phyloP scores from a whole-genome alignment of 345 rosid genomes.

The Aurinia saxatilis region DNA sequence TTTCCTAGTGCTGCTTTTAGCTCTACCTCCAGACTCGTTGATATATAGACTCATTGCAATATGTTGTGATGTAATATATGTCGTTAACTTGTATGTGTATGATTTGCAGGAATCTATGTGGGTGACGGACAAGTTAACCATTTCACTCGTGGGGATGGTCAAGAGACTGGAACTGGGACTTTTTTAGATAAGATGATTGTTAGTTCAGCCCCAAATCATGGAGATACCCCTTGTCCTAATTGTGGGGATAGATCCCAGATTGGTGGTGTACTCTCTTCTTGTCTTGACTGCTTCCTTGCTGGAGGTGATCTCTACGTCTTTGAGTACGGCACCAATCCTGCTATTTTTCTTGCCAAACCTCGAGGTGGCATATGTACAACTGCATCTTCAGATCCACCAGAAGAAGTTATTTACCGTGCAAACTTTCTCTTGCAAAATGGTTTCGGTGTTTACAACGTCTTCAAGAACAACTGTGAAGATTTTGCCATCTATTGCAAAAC shows the following conservation, averaged over 20 bases:
- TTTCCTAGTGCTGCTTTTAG: no score
- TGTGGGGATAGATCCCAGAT: conserved; percentile 51
- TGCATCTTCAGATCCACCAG: conserved; percentile 53
- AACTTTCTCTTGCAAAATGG: conserved; percentile 64
- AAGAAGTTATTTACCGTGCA: conserved; percentile 58
- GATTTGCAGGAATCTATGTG: conserved; percentile 50
- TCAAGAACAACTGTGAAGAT: conserved; percentile 85
- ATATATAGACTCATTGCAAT: no score
- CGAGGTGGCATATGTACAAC: conserved; percentile 78
- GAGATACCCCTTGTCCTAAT: conserved; percentile 46
- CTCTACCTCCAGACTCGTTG: no score
- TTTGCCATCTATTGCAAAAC: conserved; percentile 86
- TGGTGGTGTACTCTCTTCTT: conserved; percentile 60
- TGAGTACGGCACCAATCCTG: conserved; percentile 46
- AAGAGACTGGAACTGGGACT: conserved; percentile 73
- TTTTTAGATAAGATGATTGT: conserved; percentile 50
- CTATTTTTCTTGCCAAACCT: conserved; percentile 54
- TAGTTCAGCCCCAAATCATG: conserved; percentile 41
- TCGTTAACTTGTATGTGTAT: not conserved
- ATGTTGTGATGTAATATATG: not conserved
- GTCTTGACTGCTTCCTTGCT: conserved; percentile 66
- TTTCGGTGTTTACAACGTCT: conserved; percentile 61
- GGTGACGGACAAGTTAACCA: conserved; percentile 78
- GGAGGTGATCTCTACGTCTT: conserved; percentile 65
- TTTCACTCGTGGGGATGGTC: conserved; percentile 77